phyloP scores from a whole-genome alignment of 2,329 filamentous ascomycete genomes.

The Thielaviopsis euricoi region DNA sequence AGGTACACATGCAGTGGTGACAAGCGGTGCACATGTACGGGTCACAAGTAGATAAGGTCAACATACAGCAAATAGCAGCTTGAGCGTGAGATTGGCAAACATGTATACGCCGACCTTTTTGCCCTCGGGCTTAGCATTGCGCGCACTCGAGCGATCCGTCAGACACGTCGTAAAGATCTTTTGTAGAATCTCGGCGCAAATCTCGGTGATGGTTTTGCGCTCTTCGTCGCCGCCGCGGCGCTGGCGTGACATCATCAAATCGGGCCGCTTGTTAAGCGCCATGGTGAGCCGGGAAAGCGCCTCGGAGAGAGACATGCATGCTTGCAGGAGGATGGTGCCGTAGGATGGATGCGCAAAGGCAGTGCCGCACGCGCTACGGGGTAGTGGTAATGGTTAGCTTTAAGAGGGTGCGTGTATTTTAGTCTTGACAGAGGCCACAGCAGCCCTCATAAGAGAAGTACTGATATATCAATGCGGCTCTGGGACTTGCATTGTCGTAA shows the following conservation, averaged over 20 bases:
- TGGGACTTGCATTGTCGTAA: too few species aligned
- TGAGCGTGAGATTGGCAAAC: conserved; percentile 79
- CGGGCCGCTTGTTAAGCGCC: conserved; percentile 63
- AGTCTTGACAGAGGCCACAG: too few species aligned
- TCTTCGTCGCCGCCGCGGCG: conserved; percentile 39
- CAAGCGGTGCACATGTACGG: too few species aligned
- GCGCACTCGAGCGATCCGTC: conserved; percentile 56
- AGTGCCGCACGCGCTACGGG: conserved; percentile 56
- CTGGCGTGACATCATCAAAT: conserved; percentile 44
- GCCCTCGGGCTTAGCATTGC: conserved; percentile 55
- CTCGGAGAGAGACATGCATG: conserved; percentile 66
- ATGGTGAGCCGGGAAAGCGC: conserved; percentile 71
- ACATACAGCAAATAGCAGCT: conserved; percentile 65
- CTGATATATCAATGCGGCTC: too few species aligned
- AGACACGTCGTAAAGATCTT: conserved; percentile 83
- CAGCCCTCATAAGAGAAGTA: too few species aligned
- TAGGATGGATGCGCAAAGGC: conserved; percentile 66
- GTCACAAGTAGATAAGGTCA: too few species aligned
- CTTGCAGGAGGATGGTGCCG: conserved; percentile 67
- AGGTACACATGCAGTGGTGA: too few species aligned
- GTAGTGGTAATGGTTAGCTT: background rate
- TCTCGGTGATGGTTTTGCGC: conserved; percentile 66
- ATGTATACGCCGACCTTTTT: conserved; percentile 81
- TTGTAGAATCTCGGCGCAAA: conserved; percentile 75
- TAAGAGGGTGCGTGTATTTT: background rate